Base-by-base conservation (phyloP, 2,329 filamentous ascomycete species). In the Mariannaea elegans region DNA sequence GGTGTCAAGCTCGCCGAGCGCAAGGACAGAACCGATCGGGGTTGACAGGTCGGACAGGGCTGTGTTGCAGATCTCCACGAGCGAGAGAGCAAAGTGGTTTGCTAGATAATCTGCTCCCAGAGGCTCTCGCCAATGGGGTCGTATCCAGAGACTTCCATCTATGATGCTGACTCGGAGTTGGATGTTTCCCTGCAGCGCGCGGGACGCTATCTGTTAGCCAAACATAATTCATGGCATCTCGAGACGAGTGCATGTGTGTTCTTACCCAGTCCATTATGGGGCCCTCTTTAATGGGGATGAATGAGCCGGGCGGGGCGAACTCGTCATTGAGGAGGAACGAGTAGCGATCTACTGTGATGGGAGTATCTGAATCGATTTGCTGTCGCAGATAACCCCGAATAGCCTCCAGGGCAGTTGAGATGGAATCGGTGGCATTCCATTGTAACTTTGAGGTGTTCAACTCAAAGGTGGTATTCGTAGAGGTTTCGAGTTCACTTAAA, bases 241-340 rank as follows among this genome's bases (percentile, higher is more conserved):
- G 24, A 27, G 4, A 7, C 12, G 32, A 36, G 32, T 36, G 13
- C 8, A n/a, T 9, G 13, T 10, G n/a, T 57, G 23, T n/a, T 32
- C 63, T 61, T 61, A 70, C 67, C 67, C 67, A 69, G 31, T 48
- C 59, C 29, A 65, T 60, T 18, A 64, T 58, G 5, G 65, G 53
- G 9, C 60, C 62, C 2, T 64, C 52, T 5, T 65, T 59, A 12
- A 61, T 8, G 7, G 64, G 32, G 13, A 31, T 67, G 8, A 48
- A 29, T 18, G 62, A 27, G 7, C 59, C 67, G 19, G 62, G 56
- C 1, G 64, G 31, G 8, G 63, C 61, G 29, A 51, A 56, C 21
- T 69, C 67, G 12, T 69, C 67, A n/a, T 69, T 69, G 19, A 69
- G 56, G 59, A 68, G 66, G 42, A 69, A 48, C 2, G 34, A 61